phyloP scores from a whole-genome alignment of 75 land plant genomes.

The Selaginella moellendorffii region DNA sequence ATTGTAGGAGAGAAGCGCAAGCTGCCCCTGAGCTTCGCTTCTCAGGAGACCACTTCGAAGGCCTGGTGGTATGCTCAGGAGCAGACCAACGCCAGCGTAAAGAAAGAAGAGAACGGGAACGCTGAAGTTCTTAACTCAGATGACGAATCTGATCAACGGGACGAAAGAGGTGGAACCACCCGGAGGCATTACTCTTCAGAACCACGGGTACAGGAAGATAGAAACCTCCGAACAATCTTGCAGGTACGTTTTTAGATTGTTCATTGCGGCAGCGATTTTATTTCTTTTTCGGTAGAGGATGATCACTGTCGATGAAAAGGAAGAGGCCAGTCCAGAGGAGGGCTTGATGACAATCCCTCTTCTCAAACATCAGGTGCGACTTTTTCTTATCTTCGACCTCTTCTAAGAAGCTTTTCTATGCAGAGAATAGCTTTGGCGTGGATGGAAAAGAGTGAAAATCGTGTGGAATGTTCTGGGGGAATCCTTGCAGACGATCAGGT shows the following conservation, averaged over 20 bases:
- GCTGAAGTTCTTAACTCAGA: not conserved
- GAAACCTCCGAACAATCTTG: slow-evolving; percentile 2
- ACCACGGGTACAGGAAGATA: slow-evolving; percentile 10
- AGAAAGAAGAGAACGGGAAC: not conserved
- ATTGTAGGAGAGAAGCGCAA: not conserved
- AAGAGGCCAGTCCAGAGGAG: slow-evolving; percentile 47
- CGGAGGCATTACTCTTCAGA: slow-evolving; percentile 10
- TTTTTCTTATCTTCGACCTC: too few species aligned
- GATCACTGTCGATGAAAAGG: slow-evolving; percentile 16
- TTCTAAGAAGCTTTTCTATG: too few species aligned
- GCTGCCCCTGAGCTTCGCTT: not conserved
- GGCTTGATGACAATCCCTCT: slow-evolving; percentile 64
- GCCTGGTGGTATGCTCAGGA: not conserved
- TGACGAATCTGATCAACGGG: not conserved
- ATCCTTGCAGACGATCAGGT: slow-evolving; percentile 99
- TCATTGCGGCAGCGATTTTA: not conserved
- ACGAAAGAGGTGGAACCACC: not conserved
- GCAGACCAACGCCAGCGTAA: not conserved
- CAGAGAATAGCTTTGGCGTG: slow-evolving; percentile 93
- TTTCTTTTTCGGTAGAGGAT: not conserved
- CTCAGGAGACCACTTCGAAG: not conserved
- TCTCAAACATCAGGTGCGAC: slow-evolving; percentile 91
- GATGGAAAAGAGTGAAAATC: slow-evolving; percentile 74
- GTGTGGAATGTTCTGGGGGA: slow-evolving; percentile 58
- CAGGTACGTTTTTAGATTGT: not conserved